A percentile compares a stretch with the other conserved stretches of the same genome.
phyloP scores from a whole-genome alignment of 306 rosid genomes.

The Prunus fruticosa region DNA sequence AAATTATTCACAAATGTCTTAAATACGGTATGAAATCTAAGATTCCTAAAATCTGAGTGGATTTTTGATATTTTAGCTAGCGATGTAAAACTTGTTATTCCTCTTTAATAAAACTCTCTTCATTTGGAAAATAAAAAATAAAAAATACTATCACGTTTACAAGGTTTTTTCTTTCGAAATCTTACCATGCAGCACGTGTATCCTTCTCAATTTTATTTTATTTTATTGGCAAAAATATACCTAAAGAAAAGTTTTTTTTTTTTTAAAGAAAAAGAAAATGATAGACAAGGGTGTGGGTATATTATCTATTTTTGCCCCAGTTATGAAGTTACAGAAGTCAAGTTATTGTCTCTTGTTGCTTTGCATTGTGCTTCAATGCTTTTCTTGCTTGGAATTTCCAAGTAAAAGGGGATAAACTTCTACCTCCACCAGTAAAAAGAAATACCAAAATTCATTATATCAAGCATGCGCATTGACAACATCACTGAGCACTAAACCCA shows the following conservation, averaged over 20 bases:
- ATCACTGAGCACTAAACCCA: constrained; percentile 32
- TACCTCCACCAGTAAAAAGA: constrained; percentile 23
- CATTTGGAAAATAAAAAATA: too few species aligned
- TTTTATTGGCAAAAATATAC: neutral
- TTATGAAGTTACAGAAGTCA: neutral
- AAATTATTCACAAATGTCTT: neutral
- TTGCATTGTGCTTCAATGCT: neutral
- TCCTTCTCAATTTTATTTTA: neutral
- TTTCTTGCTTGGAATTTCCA: constrained; percentile 4
- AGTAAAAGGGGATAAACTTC: neutral
- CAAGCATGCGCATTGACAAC: constrained; percentile 34
- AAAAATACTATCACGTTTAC: neutral
- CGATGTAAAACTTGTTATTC: too few species aligned
- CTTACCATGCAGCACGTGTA: neutral
- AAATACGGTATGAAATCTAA: neutral
- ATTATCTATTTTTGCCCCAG: neutral
- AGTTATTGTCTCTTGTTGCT: neutral
- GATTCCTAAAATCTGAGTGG: neutral
- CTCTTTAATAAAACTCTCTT: too few species aligned
- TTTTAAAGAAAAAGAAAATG: too few species aligned
- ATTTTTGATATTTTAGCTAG: too few species aligned
- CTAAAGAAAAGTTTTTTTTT: neutral
- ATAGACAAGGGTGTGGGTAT: neutral
- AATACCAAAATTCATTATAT: constrained; percentile 9
- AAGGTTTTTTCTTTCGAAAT: too few species aligned